Evolutionary conservation across 768 basidiomycete genomes (phyloP), one percentile per base, ranked within the genome.

Genomic region (Suillus alpinus): DNA sequence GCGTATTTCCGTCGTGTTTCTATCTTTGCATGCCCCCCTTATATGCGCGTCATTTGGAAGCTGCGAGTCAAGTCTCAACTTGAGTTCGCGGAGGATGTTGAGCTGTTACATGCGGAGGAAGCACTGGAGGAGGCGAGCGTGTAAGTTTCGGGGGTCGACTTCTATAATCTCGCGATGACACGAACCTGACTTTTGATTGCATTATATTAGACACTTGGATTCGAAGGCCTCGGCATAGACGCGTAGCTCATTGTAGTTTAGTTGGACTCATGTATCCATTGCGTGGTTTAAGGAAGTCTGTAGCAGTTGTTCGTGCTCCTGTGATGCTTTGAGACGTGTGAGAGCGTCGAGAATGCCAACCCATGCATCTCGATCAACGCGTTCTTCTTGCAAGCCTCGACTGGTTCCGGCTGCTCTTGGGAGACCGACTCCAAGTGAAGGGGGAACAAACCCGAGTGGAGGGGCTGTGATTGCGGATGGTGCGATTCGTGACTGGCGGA

Each of bases 401-500:
- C 77, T 84, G 68, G 73, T 77, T 29, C 65, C 63, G 2, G 64
- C 59, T 66, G 73, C 29, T 20, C 68, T 66, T 36, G 91, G 89
- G 57, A 90, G 80, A 4, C 89, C 88, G 13, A 92, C 89, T 6
- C 91, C 91, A 16, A 91, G 83, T 7, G 89, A 87, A 4, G 91
- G 87, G 6, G 91, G 91, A 10, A 92, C 77, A 69, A 91, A 90
- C 31, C 83, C 85, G 0, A 80, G 82, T 6, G 86, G 82, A 37
- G 90, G 90, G 0, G 91, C 91, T 53, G 87, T 88, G 67, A 94
- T 91, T n/a, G 90, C 87, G n/a, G 90, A 89, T 9, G 91, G 91
- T 44, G 91, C 88, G 68, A 93, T 91, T 65, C 91, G 86, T 10
- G 90, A 88, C 67, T 89, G 85, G 12, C 90, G 82, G 61, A 94